Evolutionary conservation across 2,329 filamentous ascomycete genomes (phyloP).

Genomic region (Cercospora janseana): DNA sequence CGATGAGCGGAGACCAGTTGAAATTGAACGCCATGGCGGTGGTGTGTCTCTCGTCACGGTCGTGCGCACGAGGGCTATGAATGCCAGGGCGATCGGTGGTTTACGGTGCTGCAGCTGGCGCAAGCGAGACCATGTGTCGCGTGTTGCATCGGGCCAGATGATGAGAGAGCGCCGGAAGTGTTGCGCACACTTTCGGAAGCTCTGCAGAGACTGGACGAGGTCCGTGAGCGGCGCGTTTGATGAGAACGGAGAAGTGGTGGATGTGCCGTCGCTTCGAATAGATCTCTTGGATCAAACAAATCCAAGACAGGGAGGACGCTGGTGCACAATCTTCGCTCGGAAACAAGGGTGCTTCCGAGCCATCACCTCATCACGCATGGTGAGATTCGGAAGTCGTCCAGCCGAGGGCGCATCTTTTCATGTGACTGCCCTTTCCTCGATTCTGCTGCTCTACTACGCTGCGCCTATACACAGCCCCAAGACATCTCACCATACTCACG

Average conservation of each 20-base stretch:
- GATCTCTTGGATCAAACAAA: neutral
- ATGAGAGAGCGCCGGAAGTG: conserved; percentile 5
- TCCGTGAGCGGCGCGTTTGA: conserved; percentile 1
- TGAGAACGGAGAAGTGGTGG: neutral
- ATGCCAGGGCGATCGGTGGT: neutral
- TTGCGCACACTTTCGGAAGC: conserved; percentile 4
- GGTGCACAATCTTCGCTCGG: neutral
- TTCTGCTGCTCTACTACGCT: too few relatives aligned
- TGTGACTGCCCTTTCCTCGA: too few relatives aligned
- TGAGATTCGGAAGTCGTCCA: too few relatives aligned
- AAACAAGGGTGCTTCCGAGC: conserved; percentile 3
- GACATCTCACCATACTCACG: too few relatives aligned
- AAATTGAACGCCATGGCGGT: conserved; percentile 95
- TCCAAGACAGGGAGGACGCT: neutral
- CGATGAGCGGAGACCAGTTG: conserved; percentile 99
- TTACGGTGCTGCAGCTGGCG: conserved; percentile 7
- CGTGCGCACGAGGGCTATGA: neutral
- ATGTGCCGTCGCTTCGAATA: neutral
- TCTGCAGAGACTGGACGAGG: neutral
- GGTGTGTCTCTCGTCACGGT: neutral
- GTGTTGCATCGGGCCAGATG: conserved; percentile 9
- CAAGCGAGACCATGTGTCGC: conserved; percentile 7
- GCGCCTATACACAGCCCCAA: too few relatives aligned
- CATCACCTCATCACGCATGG: too few relatives aligned
- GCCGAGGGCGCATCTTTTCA: too few relatives aligned